Evolutionary conservation across 179 eudicot species (phyloP).

Genomic region (Pouteria campechiana): DNA sequence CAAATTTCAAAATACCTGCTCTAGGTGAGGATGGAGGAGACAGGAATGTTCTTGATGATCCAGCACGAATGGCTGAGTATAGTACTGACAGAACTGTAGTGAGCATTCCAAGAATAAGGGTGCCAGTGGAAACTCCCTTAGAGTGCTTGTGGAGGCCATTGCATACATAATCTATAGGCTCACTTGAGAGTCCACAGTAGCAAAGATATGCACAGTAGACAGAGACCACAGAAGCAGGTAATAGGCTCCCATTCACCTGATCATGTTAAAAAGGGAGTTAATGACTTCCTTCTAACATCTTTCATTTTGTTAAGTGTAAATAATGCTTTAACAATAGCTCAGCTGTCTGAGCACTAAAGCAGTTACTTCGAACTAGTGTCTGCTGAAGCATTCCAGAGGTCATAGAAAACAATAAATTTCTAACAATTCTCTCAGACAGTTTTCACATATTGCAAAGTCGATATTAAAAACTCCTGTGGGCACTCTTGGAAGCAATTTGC

Average conservation of each 20-base stretch:
- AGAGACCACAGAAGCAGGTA: conserved; percentile 94
- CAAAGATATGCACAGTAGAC: conserved; percentile 93
- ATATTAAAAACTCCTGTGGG: too few species aligned
- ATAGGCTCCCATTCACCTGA: conserved; percentile 96
- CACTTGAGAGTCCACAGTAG: conserved; percentile 77
- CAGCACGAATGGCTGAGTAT: conserved; percentile 97
- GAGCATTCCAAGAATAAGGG: conserved; percentile 88
- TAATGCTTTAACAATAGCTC: too few species aligned
- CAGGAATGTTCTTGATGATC: conserved; percentile 83
- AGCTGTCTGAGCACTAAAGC: too few species aligned
- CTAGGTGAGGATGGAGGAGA: conserved; percentile 95
- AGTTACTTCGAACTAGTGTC: too few species aligned
- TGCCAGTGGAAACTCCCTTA: conserved; percentile 52
- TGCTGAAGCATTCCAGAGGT: too few species aligned
- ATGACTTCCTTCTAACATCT: too few species aligned
- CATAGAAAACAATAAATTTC: too few species aligned
- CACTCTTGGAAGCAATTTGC: too few species aligned
- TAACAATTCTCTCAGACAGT: too few species aligned
- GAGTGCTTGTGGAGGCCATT: conserved; percentile 69
- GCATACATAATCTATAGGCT: conserved; percentile 82
- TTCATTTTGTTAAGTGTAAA: too few species aligned
- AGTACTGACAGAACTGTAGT: conserved; percentile 89
- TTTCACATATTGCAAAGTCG: too few species aligned
- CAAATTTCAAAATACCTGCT: conserved; percentile 39
- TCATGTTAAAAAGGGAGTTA: conserved; percentile 3